phyloP scores from a whole-genome alignment of 768 basidiomycete genomes.

The Hydnomerulius pinastri region DNA sequence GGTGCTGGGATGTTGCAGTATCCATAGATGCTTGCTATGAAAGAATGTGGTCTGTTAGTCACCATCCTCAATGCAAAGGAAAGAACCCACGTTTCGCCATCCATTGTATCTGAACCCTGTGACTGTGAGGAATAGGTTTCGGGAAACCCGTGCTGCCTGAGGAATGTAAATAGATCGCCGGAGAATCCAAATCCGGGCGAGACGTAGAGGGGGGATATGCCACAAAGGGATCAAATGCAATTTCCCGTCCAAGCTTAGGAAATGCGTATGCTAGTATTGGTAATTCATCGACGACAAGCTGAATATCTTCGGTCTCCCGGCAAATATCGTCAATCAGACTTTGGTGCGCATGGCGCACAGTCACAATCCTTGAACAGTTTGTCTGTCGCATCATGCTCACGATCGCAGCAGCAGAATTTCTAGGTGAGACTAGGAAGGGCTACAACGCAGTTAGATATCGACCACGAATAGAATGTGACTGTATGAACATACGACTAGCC shows the following conservation, averaged over 20 bases:
- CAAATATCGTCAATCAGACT: slow-evolving; percentile 13
- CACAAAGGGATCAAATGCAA: slow-evolving; percentile 7
- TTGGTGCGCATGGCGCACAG: slow-evolving; percentile 7
- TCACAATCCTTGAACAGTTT: slow-evolving; percentile 19
- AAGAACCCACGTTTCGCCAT: slow-evolving; percentile 30
- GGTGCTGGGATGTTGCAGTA: background rate
- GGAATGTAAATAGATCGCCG: slow-evolving; percentile 21
- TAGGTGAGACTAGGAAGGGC: slow-evolving; percentile 26
- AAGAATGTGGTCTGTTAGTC: background rate
- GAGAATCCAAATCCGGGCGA: slow-evolving; percentile 11
- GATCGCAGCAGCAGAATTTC: slow-evolving; percentile 21
- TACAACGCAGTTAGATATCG: slow-evolving; percentile 6
- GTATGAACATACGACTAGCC: slow-evolving; percentile 26
- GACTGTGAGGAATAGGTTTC: slow-evolving; percentile 40
- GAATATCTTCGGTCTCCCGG: background rate
- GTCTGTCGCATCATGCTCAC: slow-evolving; percentile 21
- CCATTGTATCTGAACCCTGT: slow-evolving; percentile 36
- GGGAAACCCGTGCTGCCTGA: slow-evolving; percentile 49
- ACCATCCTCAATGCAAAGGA: background rate
- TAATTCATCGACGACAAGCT: slow-evolving; percentile 9
- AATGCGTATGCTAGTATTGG: slow-evolving; percentile 28
- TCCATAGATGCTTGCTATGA: background rate
- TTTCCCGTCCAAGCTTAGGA: slow-evolving; percentile 38
- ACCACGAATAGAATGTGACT: slow-evolving; percentile 9
- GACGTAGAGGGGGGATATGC: slow-evolving; percentile 6